A percentile compares a stretch with the other conserved stretches of the same genome.
Evolutionary conservation across 2,329 filamentous ascomycete species (phyloP).

Genomic region (Neospermospora avenae): DNA sequence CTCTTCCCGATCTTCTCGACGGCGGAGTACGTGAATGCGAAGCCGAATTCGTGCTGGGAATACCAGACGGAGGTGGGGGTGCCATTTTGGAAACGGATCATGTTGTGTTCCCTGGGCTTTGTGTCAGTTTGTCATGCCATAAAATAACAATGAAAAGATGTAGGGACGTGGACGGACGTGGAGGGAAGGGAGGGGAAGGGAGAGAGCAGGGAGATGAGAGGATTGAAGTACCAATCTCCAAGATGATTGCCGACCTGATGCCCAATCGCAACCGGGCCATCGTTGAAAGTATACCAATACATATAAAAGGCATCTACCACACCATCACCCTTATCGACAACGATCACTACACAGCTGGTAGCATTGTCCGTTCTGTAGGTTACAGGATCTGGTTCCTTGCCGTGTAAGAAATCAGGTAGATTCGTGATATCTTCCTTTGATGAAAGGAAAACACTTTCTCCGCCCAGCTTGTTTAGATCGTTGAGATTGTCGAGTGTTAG

Average conservation of each 20-base stretch:
- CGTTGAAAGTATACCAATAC: constrained; percentile 32
- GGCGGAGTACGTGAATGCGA: constrained; percentile 80
- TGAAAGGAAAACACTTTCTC: constrained; percentile 44
- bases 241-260: constrained; percentile 44
- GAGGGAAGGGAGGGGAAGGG: not conserved
- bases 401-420: constrained; percentile 46
- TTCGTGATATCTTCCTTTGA: constrained; percentile 41
- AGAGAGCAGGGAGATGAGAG: not conserved
- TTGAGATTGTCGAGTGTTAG: constrained; percentile 45
- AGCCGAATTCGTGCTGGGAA: constrained; percentile 84
- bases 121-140: not conserved
- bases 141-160: not conserved
- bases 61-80: constrained; percentile 80
- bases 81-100: constrained; percentile 83
- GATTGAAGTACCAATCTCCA: constrained; percentile 55
- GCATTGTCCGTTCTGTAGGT: constrained; percentile 43
- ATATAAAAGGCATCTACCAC: constrained; percentile 30
- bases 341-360: constrained; percentile 61
- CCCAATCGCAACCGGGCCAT: constrained; percentile 21
- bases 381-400: constrained; percentile 44
- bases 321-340: constrained; percentile 61
- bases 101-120: constrained; percentile 65
- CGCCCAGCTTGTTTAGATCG: constrained; percentile 39
- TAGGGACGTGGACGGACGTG: not conserved
- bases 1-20: constrained; percentile 75